Base-by-base conservation (phyloP, 257 asterid species). In the Solanum acaule region DNA sequence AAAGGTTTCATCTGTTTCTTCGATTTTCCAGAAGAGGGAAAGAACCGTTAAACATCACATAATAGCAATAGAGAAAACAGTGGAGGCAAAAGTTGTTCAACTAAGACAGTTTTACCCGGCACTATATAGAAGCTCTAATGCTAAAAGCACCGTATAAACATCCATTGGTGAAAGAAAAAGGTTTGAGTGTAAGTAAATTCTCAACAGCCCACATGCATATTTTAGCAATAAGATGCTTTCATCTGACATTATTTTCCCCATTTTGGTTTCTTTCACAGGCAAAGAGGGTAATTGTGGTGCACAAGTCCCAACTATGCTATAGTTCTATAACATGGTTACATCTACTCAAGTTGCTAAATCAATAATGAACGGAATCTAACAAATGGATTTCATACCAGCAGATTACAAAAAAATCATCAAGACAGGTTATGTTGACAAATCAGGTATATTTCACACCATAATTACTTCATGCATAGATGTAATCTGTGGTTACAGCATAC, bases 401-500 rank as follows among this genome's bases (percentile, higher is more conserved):
- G 52, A 76, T 37, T 20, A 20, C 40, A 5, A 76, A 76, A 38
- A 37, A 22, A 1, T 18, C 31, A 35, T 35, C 33, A 76, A 76
- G 46, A 38, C 6, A 42, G 12, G 34, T n/a, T n/a, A 12, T 38
- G 22, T 35, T 35, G 46, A 72, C 16, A 73, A 35, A 72, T 33
- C 8, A 75, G 16, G 18, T 75, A 76, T 76, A 38, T 76, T 75
- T 75, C 56, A 22, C 83, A 76, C 56, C 33, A 38, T 76, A 76
- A 31, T 31, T 37, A 76, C 56, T 73, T 35, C 52, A 35, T 10
- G 82, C 16, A 40, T 38, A n/a, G 34, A 37, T 76, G 33, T 76
- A 76, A 76, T 76, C 18, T 38, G 83, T 23, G 68, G 13, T 29
- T 52, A 52, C 29, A 73, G 77, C 77, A 86, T 91, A 96, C 99